phyloP scores from a whole-genome alignment of 1,284 basidiomycete genomes.

The Sanghuangporus sanghuang region DNA sequence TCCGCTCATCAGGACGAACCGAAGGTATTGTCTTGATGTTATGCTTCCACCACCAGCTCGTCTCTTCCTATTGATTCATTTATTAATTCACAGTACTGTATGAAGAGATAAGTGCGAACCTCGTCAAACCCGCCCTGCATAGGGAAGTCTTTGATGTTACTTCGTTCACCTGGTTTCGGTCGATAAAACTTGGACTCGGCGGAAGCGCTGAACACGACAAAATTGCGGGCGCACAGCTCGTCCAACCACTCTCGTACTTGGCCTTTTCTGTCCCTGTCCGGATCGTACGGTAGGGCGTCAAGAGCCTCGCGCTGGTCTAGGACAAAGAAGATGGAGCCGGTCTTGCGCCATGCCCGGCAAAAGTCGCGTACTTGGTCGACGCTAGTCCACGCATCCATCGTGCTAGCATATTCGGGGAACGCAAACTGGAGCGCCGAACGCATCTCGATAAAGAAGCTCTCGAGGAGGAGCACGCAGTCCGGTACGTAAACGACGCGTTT shows the following conservation, averaged over 20 bases:
- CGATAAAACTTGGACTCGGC: conserved; percentile 10
- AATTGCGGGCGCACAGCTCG: conserved; percentile 10
- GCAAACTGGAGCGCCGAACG: conserved; percentile 8
- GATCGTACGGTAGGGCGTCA: conserved; percentile 9
- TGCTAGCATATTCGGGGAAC: conserved; percentile 11
- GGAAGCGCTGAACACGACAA: conserved; percentile 11
- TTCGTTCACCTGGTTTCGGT: background rate
- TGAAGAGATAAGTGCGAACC: background rate
- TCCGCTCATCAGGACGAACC: conserved; percentile 10
- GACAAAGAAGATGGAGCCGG: conserved; percentile 10
- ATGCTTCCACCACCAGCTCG: conserved; percentile 17
- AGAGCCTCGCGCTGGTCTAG: conserved; percentile 12
- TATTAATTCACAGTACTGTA: background rate
- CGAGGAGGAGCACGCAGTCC: conserved; percentile 10
- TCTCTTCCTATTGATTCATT: conserved; percentile 6
- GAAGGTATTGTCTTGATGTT: conserved; percentile 8
- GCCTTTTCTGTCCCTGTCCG: conserved; percentile 9
- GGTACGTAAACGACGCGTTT: conserved; percentile 16
- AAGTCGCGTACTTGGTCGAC: conserved; percentile 11
- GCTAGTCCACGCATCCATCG: conserved; percentile 6
- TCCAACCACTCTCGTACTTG: conserved; percentile 5
- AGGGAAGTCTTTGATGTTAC: conserved; percentile 8
- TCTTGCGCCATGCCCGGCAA: conserved; percentile 11
- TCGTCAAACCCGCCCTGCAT: conserved; percentile 11
- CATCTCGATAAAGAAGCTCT: conserved; percentile 13